A percentile compares a stretch with the other conserved stretches of the same genome.
Evolutionary conservation across 129 eudicot species (phyloP).

Genomic region (Oenanthe sinensis): DNA sequence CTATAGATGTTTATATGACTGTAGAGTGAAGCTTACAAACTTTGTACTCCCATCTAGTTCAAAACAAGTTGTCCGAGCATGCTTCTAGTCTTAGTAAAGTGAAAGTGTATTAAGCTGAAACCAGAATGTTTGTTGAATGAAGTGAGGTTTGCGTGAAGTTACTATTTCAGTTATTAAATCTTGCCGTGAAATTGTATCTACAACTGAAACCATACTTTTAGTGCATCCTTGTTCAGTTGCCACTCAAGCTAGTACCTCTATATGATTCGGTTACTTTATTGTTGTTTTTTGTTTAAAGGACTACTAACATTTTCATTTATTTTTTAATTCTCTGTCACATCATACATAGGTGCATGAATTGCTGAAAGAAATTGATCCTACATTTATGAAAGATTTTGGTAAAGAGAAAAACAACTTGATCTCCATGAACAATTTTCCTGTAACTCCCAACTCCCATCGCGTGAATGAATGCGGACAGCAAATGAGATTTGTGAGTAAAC

Average conservation of each 20-base stretch:
- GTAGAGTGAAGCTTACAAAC: not conserved
- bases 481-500: conserved; percentile 56
- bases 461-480: conserved; percentile 78
- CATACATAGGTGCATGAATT: conserved; percentile 49
- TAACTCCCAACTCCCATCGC: conserved; percentile 88
- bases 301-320: not conserved
- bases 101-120: not conserved
- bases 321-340: conserved; percentile 12
- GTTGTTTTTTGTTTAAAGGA: not conserved
- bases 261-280: not conserved
- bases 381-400: conserved; percentile 36
- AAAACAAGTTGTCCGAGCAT: not conserved
- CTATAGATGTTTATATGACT: not conserved
- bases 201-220: not conserved
- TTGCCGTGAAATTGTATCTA: not conserved
- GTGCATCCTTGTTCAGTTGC: not conserved
- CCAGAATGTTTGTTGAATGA: not conserved
- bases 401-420: conserved; percentile 37
- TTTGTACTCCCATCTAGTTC: not conserved
- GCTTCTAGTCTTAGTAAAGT: not conserved
- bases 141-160: not conserved
- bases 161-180: not conserved
- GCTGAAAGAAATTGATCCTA: conserved; percentile 46
- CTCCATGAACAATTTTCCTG: conserved; percentile 51
- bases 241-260: not conserved